Conservation (phyloP, 345 rosid genomes). For the Corchorus capsularis region DNA sequence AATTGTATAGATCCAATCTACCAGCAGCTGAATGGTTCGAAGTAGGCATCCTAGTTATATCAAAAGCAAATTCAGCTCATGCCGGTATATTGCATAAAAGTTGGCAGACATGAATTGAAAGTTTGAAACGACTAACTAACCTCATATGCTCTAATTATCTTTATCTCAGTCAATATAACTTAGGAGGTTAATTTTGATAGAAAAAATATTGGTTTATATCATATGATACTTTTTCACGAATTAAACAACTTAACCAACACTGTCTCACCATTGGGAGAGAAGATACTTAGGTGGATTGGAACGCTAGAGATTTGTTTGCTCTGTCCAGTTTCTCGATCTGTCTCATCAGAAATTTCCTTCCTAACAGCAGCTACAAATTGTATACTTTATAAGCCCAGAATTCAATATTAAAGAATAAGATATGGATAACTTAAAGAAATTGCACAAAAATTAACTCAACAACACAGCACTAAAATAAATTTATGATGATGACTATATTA, state of each 20-base stretch:
- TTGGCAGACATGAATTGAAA: neutral
- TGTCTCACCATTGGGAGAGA: conserved; percentile 86
- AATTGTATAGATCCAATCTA: neutral
- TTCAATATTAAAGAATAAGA: conserved; percentile 11
- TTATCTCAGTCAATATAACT: neutral
- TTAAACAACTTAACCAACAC: conserved; percentile 6
- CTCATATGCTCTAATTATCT: neutral
- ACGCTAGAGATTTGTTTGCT: conserved; percentile 80
- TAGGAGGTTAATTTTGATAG: neutral
- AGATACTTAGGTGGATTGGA: conserved; percentile 94
- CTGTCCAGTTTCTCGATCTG: conserved; percentile 94
- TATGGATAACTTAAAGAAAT: neutral
- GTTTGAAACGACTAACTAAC: neutral
- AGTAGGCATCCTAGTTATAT: neutral
- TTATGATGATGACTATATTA: neutral
- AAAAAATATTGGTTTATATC: neutral
- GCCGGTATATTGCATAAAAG: neutral
- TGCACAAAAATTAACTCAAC: neutral
- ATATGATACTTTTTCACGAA: neutral
- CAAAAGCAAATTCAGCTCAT: neutral
- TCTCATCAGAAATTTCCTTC: conserved; percentile 89
- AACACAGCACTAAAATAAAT: neutral
- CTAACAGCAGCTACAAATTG: conserved; percentile 72
- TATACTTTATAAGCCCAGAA: conserved; percentile 19
- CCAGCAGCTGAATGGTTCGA: neutral